phyloP scores from a whole-genome alignment of 208 protist species.

The Herpetomonas samuelpessoai region DNA sequence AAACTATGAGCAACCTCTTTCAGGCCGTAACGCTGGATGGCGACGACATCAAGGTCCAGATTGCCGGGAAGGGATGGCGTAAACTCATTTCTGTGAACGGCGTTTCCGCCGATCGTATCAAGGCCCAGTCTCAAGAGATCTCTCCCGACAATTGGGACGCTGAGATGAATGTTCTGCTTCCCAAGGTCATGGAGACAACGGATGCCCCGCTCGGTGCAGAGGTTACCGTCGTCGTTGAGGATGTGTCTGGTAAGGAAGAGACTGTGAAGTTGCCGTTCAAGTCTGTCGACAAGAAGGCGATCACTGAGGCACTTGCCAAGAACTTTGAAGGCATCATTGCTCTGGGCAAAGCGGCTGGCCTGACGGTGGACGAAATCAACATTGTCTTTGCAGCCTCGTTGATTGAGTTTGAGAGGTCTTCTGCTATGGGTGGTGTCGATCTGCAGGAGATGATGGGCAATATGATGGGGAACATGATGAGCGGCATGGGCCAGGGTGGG shows the following conservation, averaged over 20 bases:
- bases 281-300: constrained; percentile 5
- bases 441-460: constrained; percentile 16
- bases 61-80: constrained; percentile 18
- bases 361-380: constrained; percentile 30
- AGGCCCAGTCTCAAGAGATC: constrained; percentile 15
- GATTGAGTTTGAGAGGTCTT: constrained; percentile 18
- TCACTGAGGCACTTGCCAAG: constrained; percentile 21
- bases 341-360: constrained; percentile 32
- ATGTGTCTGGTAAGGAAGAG: constrained; percentile 18
- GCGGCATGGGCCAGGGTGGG: constrained; percentile 14
- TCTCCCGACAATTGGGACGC: constrained; percentile 14
- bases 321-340: constrained; percentile 50
- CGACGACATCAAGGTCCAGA: constrained; percentile 17
- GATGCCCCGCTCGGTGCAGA: constrained; percentile 23
- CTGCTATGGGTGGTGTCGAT: constrained; percentile 8
- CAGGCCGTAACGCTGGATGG: constrained; percentile 13
- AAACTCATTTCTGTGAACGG: constrained; percentile 19
- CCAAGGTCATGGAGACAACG: constrained; percentile 26
- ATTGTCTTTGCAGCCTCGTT: constrained; percentile 25
- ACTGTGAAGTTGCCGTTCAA: constrained; percentile 13
- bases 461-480: constrained; percentile 36
- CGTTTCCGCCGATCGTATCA: constrained; percentile 15
- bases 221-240: constrained; percentile 19
- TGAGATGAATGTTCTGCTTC: constrained; percentile 22
- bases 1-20: constrained; percentile 21